phyloP scores from a whole-genome alignment of 331 rosid species.

The Erythrophleum ivorense region DNA sequence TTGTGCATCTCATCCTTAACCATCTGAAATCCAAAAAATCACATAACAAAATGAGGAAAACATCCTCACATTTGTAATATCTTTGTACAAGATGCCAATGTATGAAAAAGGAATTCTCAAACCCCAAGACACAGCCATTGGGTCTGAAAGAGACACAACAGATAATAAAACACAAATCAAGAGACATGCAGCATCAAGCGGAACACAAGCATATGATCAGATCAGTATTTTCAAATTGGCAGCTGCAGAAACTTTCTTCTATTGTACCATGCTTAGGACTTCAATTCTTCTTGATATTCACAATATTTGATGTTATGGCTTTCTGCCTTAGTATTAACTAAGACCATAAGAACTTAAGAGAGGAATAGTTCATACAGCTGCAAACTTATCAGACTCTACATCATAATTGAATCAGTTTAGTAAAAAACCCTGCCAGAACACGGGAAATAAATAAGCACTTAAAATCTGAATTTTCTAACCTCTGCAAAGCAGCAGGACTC shows the following conservation, averaged over 20 bases:
- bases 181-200: background rate
- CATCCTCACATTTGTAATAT: constrained; percentile 17
- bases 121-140: background rate
- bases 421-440: too few species aligned
- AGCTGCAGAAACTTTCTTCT: constrained; percentile 13
- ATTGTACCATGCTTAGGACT: background rate
- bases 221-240: background rate
- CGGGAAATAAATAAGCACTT: background rate
- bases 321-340: background rate
- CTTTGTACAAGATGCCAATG: background rate
- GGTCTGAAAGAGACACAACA: background rate
- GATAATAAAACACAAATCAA: background rate
- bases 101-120: constrained; percentile 12
- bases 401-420: background rate
- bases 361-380: too few species aligned
- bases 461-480: background rate
- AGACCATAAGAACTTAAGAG: background rate
- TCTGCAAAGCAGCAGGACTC: background rate
- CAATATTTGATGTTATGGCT: constrained; percentile 4
- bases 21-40: constrained; percentile 51
- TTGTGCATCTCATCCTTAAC: constrained; percentile 79
- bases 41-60: constrained; percentile 11
- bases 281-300: constrained; percentile 10
- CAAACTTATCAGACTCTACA: background rate
- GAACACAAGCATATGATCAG: constrained; percentile 12